Conservation (phyloP, 306 rosid species). For the Rubus idaeus region DNA sequence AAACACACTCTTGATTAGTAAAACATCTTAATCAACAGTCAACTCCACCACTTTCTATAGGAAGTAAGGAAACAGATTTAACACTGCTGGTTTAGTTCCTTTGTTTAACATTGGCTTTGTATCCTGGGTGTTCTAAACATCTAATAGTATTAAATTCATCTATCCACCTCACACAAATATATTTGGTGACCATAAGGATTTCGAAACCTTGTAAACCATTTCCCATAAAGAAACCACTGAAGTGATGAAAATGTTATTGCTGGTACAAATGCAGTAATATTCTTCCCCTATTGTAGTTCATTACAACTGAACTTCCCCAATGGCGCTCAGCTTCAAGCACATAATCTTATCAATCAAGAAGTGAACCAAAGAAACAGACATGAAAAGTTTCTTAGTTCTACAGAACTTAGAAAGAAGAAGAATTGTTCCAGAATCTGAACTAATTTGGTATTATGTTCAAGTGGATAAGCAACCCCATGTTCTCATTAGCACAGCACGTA, state of each 20-base stretch:
- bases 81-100: neutral
- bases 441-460: neutral
- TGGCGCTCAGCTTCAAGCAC: neutral
- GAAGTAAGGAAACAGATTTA: neutral
- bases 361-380: neutral
- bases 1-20: neutral
- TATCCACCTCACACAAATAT: neutral
- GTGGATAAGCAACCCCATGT: neutral
- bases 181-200: neutral
- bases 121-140: neutral
- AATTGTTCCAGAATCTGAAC: neutral
- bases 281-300: neutral
- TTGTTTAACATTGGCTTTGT: neutral
- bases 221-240: neutral
- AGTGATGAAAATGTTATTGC: neutral
- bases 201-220: neutral
- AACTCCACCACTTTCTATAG: conserved; percentile 3
- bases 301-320: conserved; percentile 1
- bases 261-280: neutral
- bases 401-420: neutral
- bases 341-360: neutral
- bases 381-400: neutral
- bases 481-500: neutral
- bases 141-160: neutral
- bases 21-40: neutral